These are phyloP conservation scores for Alisma plantagoaquatica DNA, from an alignment of 106 monocot genomes.

Conservation along the genomic window DNA sequence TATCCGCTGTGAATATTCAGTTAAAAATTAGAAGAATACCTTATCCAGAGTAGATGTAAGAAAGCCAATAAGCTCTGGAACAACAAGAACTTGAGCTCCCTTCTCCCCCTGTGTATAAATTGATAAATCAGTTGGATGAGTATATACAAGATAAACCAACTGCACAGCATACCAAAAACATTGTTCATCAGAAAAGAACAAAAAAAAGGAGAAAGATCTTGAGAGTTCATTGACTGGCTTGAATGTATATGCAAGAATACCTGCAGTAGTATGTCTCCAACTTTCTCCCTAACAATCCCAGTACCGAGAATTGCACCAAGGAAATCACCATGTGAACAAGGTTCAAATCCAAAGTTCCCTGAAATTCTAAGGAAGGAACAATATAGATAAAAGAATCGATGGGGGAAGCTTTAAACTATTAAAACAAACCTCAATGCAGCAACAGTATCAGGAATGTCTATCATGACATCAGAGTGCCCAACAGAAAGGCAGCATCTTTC, in stretches of 20 bases:
- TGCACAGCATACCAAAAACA: background rate
- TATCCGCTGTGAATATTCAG: too few relatives aligned
- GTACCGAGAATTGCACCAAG: conserved; percentile 87
- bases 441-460: conserved; percentile 49
- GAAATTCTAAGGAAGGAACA: conserved; percentile 49
- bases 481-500: conserved; percentile 77
- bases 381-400: conserved; percentile 10
- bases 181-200: background rate
- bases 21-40: too few relatives aligned
- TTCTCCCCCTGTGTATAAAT: conserved; percentile 73
- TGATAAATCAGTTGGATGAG: background rate
- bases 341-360: conserved; percentile 83
- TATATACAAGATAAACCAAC: too few relatives aligned
- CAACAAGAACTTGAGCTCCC: conserved; percentile 86
- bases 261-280: conserved; percentile 96
- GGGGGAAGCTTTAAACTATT: background rate
- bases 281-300: conserved; percentile 74
- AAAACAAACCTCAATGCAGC: conserved; percentile 67
- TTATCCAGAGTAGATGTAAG: conserved; percentile 55
- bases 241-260: conserved; percentile 21
- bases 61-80: conserved; percentile 82
- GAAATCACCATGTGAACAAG: conserved; percentile 92
- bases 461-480: conserved; percentile 69
- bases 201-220: too few relatives aligned
- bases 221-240: too few relatives aligned